Evolutionary conservation across 768 basidiomycete genomes (phyloP).

Genomic region (Lepiota brunneoincarnata): DNA sequence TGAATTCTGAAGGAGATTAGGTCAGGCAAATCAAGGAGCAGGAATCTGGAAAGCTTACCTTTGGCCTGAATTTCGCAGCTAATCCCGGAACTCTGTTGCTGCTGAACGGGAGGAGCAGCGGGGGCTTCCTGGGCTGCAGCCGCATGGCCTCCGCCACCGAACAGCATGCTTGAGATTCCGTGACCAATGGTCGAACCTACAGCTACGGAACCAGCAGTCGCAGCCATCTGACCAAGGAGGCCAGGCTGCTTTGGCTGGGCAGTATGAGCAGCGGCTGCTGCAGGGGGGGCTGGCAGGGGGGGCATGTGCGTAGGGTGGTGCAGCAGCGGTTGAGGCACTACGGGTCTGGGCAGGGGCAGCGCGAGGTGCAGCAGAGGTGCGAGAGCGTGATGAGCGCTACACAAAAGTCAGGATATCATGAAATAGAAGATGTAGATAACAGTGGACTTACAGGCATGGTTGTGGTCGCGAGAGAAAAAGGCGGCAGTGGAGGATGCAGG

Average conservation of each 20-base stretch:
- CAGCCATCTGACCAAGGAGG: slow-evolving; percentile 81
- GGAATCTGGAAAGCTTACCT: slow-evolving; percentile 38
- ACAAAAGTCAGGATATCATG: not conserved
- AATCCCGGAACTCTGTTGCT: slow-evolving; percentile 42
- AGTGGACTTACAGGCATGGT: slow-evolving; percentile 38
- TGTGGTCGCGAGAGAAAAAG: slow-evolving; percentile 6
- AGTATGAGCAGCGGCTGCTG: slow-evolving; percentile 40
- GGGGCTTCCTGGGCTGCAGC: slow-evolving; percentile 39
- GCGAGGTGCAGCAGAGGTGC: slow-evolving; percentile 55
- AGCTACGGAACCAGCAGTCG: slow-evolving; percentile 88
- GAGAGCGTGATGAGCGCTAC: slow-evolving; percentile 78
- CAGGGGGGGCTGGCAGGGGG: slow-evolving; percentile 44
- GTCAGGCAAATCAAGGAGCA: not conserved
- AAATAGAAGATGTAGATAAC: not conserved
- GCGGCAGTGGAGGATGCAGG: slow-evolving; percentile 31
- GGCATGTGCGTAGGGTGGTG: slow-evolving; percentile 42
- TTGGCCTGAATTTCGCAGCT: slow-evolving; percentile 82
- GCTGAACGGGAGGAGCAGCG: slow-evolving; percentile 41
- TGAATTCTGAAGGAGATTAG: slow-evolving; percentile 58
- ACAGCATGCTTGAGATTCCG: slow-evolving; percentile 87
- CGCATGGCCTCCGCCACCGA: slow-evolving; percentile 60
- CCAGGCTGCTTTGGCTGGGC: slow-evolving; percentile 58
- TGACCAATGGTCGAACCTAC: slow-evolving; percentile 87
- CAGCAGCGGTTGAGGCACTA: slow-evolving; percentile 49
- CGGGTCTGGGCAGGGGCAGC: slow-evolving; percentile 42